These are phyloP conservation scores for Lactuca saligna DNA, from an alignment of 129 eudicot species.

Conservation along the genomic window DNA sequence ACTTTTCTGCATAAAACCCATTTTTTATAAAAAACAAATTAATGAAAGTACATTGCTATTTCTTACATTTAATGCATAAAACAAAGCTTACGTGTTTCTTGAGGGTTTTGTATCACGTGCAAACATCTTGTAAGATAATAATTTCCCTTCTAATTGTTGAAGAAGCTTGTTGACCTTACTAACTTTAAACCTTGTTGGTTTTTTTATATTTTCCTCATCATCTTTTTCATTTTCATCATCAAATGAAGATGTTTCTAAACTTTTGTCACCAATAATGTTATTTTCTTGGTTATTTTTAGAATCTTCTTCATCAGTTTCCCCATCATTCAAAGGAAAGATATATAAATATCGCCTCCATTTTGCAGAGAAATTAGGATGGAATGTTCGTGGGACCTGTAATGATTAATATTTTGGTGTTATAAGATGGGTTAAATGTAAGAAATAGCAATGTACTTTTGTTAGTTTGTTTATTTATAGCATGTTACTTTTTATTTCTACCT, in stretches of 20 bases:
- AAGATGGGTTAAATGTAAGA: background rate
- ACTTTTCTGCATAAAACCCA: no score
- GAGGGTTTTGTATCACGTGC: conserved; percentile 98
- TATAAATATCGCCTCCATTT: conserved; percentile 94
- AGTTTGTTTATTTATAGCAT: no score
- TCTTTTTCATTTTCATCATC: conserved; percentile 22
- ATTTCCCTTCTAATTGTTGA: conserved; percentile 75
- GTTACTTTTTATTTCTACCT: no score
- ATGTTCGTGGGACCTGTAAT: conserved; percentile 77
- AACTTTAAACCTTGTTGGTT: conserved; percentile 59
- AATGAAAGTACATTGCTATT: background rate
- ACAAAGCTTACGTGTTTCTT: conserved; percentile 64
- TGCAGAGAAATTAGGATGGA: conserved; percentile 96
- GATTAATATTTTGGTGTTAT: background rate
- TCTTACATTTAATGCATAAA: background rate
- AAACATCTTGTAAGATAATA: conserved; percentile 87
- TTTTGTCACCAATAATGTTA: conserved; percentile 23
- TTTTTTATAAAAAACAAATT: no score
- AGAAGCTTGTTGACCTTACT: conserved; percentile 69
- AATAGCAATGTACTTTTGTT: no score
- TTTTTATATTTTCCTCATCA: conserved; percentile 38
- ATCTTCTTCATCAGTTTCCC: conserved; percentile 30
- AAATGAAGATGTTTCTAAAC: conserved; percentile 21
- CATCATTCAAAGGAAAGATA: conserved; percentile 68
- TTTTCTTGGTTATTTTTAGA: conserved; percentile 20